Percentiles rank a stretch among this genome's conserved stretches.
These are phyloP conservation scores for Crithidia thermophila DNA, from an alignment of 208 protist genomes.

Conservation along the genomic window DNA sequence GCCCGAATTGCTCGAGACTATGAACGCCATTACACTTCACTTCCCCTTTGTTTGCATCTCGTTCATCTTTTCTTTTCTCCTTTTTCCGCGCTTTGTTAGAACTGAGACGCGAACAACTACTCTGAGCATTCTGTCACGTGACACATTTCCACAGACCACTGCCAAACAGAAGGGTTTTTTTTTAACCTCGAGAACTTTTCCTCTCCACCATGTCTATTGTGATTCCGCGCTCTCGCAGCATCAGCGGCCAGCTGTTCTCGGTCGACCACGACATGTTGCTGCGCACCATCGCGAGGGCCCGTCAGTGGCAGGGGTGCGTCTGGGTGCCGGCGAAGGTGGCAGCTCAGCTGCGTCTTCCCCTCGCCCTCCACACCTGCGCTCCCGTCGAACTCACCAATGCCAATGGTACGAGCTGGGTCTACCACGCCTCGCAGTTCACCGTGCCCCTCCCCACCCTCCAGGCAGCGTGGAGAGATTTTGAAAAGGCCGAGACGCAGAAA, in stretches of 20 bases:
- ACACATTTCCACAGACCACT: no score
- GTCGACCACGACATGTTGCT: constrained; percentile 37
- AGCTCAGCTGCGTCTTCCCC: constrained; percentile 28
- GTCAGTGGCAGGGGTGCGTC: constrained; percentile 27
- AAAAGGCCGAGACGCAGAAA: not conserved
- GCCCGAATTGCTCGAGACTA: no score
- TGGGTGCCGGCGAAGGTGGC: constrained; percentile 55
- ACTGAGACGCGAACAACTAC: no score
- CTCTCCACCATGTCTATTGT: not conserved
- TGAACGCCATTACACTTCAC: no score
- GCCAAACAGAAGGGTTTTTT: no score
- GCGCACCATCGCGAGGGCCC: constrained; percentile 30
- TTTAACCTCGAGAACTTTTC: no score
- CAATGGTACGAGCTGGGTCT: constrained; percentile 38
- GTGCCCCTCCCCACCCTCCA: constrained; percentile 22
- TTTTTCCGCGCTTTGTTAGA: no score
- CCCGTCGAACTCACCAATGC: constrained; percentile 30
- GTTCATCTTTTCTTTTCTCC: no score
- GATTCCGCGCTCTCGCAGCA: constrained; percentile 18
- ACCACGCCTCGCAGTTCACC: constrained; percentile 56
- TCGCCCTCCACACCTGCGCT: not conserved
- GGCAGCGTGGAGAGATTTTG: constrained; percentile 17
- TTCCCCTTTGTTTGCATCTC: no score
- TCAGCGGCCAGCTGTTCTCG: constrained; percentile 48
- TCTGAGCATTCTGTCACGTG: no score